phyloP scores from a whole-genome alignment of 352 stramenopile genomes.

The Globisporangium apiculatum region DNA sequence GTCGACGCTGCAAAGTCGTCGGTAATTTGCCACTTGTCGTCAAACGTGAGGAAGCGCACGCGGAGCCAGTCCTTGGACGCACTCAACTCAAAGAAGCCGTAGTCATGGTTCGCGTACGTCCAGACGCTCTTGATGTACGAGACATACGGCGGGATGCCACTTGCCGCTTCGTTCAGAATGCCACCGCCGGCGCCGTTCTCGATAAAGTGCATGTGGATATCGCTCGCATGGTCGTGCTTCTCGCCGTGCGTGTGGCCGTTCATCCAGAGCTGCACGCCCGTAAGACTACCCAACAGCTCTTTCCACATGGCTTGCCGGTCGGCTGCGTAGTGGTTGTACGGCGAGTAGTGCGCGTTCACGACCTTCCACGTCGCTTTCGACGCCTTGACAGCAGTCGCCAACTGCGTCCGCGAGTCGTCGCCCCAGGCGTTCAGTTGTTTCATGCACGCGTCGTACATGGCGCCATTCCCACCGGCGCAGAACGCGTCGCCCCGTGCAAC shows the following conservation, averaged over 20 bases:
- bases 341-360: conserved; percentile 80
- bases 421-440: conserved; percentile 58
- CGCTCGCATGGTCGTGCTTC: conserved; percentile 59
- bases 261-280: conserved; percentile 57
- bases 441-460: conserved; percentile 54
- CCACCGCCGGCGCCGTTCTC: conserved; percentile 75
- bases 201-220: conserved; percentile 55
- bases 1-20: conserved; percentile 42
- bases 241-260: conserved; percentile 74
- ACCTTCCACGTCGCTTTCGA: conserved; percentile 82
- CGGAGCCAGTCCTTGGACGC: conserved; percentile 61
- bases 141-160: conserved; percentile 50
- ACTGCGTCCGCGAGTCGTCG: conserved; percentile 60
- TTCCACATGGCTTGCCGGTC: conserved; percentile 57
- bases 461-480: conserved; percentile 47
- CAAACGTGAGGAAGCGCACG: conserved; percentile 62
- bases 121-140: conserved; percentile 47
- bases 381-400: conserved; percentile 34
- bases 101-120: conserved; percentile 55
- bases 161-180: conserved; percentile 75
- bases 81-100: conserved; percentile 63
- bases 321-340: conserved; percentile 65
- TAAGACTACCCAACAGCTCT: conserved; percentile 30
- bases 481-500: conserved; percentile 36
- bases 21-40: conserved; percentile 52